A percentile compares a stretch with the other conserved stretches of the same genome.
Evolutionary conservation across 257 asterid genomes (phyloP).

Genomic region (Solanum medicagineum): DNA sequence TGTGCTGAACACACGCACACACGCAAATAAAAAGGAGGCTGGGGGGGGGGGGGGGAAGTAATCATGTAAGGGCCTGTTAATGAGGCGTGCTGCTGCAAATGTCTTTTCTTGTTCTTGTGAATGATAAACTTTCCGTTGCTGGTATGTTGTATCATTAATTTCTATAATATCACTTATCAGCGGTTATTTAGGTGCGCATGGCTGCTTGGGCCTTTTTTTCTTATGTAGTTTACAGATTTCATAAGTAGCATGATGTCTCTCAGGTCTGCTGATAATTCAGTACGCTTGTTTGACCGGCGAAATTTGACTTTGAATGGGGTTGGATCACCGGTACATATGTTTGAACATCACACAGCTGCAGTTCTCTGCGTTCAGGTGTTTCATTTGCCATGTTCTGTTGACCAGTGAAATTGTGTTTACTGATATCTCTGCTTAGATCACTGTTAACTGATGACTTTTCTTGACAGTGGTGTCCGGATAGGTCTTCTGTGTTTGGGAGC

Average conservation of each 20-base stretch:
- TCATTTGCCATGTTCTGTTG: slow-evolving; percentile 3
- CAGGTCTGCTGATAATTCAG: slow-evolving; percentile 92
- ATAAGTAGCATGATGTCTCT: background rate
- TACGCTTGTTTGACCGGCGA: slow-evolving; percentile 95
- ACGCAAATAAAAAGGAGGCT: background rate
- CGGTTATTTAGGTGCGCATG: background rate
- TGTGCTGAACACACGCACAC: background rate
- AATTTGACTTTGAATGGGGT: slow-evolving; percentile 57
- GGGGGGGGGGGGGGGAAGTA: too few species aligned
- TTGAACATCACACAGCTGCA: slow-evolving; percentile 81
- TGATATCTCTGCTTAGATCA: background rate
- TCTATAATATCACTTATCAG: background rate
- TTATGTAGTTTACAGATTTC: background rate
- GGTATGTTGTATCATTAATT: background rate
- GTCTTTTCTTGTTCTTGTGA: background rate
- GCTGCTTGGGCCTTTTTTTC: background rate
- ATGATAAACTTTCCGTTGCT: background rate
- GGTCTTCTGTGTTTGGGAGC: slow-evolving; percentile 84
- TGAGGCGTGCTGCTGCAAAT: background rate
- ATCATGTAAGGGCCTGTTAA: background rate
- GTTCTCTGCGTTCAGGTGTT: slow-evolving; percentile 95
- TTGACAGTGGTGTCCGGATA: slow-evolving; percentile 91
- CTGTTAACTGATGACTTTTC: background rate
- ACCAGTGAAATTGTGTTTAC: background rate
- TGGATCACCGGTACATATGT: slow-evolving; percentile 64